Percentiles rank a stretch among this genome's conserved stretches.
Evolutionary conservation across 2,329 filamentous ascomycete genomes (phyloP).

Genomic region (Penicillium verrucosum): DNA sequence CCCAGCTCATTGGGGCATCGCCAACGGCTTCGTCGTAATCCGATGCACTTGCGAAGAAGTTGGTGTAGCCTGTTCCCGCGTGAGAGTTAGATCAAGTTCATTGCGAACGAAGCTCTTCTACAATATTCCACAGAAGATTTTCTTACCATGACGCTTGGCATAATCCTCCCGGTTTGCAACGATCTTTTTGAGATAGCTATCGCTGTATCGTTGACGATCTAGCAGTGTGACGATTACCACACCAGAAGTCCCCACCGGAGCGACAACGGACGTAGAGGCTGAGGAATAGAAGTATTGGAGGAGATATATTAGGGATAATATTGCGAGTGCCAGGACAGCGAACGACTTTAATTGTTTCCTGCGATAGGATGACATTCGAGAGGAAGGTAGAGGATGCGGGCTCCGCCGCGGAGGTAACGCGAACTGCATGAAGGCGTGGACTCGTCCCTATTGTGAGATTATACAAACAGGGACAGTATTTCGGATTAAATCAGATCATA

Average conservation of each 20-base stretch:
- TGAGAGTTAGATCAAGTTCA: background rate
- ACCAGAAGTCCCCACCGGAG: constrained; percentile 41
- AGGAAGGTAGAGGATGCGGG: constrained; percentile 65
- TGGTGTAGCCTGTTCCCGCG: constrained; percentile 66
- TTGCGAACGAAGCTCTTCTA: background rate
- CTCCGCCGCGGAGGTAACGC: constrained; percentile 82
- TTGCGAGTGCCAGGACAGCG: constrained; percentile 52
- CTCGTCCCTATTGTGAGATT: constrained; percentile 21
- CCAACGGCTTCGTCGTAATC: constrained; percentile 60
- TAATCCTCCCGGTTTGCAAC: constrained; percentile 81
- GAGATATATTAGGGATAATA: constrained; percentile 61
- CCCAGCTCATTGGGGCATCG: constrained; percentile 47
- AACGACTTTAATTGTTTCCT: constrained; percentile 62
- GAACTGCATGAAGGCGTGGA: constrained; percentile 68
- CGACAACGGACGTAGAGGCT: constrained; percentile 25
- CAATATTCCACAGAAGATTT: no score
- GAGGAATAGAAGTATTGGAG: constrained; percentile 46
- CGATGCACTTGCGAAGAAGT: constrained; percentile 73
- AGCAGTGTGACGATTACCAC: constrained; percentile 82
- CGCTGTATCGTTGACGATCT: constrained; percentile 63
- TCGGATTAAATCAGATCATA: constrained; percentile 8
- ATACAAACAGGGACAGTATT: constrained; percentile 7
- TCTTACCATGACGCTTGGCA: constrained; percentile 77
- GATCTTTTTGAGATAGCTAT: constrained; percentile 68
- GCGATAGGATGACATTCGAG: constrained; percentile 45